Conservation (phyloP, 2,329 filamentous ascomycete species). For the Hypomyces rosellus region DNA sequence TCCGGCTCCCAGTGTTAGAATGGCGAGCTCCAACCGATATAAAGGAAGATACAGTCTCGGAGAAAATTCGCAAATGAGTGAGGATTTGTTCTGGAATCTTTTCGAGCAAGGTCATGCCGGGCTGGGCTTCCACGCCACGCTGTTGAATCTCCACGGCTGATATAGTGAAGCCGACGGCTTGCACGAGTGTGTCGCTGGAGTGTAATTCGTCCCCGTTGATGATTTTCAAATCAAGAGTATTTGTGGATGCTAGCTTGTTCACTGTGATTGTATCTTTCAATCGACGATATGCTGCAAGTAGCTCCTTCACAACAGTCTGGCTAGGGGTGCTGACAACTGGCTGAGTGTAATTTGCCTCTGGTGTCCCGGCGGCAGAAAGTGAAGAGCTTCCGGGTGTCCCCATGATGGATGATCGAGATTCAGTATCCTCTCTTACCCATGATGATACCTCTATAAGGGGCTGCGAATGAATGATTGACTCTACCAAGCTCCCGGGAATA, state of each 20-base stretch:
- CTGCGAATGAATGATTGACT: conserved; percentile 31
- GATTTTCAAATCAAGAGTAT: conserved; percentile 25
- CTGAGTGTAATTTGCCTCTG: conserved; percentile 18
- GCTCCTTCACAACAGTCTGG: conserved; percentile 40
- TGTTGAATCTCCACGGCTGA: conserved; percentile 87
- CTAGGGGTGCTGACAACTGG: conserved; percentile 12
- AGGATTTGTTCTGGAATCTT: conserved; percentile 78
- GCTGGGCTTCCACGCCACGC: conserved; percentile 70
- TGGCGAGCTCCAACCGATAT: conserved; percentile 68
- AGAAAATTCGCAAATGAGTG: conserved; percentile 79
- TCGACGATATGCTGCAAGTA: conserved; percentile 55
- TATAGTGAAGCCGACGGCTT: conserved; percentile 74
- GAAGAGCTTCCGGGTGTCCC: conserved; percentile 38
- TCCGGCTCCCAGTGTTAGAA: conserved; percentile 51
- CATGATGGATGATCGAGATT: conserved; percentile 24
- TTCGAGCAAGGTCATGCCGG: conserved; percentile 69
- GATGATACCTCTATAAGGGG: conserved; percentile 30
- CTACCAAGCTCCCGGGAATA: conserved; percentile 32
- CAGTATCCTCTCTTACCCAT: conserved; percentile 35
- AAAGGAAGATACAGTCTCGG: conserved; percentile 84
- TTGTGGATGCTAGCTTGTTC: conserved; percentile 43
- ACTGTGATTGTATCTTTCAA: conserved; percentile 52
- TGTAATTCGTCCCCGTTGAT: conserved; percentile 39
- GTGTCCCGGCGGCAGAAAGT: conserved; percentile 29
- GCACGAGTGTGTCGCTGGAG: conserved; percentile 54